These are phyloP conservation scores for Rosa lucieae DNA, from an alignment of 306 rosid species.

Conservation along the genomic window DNA sequence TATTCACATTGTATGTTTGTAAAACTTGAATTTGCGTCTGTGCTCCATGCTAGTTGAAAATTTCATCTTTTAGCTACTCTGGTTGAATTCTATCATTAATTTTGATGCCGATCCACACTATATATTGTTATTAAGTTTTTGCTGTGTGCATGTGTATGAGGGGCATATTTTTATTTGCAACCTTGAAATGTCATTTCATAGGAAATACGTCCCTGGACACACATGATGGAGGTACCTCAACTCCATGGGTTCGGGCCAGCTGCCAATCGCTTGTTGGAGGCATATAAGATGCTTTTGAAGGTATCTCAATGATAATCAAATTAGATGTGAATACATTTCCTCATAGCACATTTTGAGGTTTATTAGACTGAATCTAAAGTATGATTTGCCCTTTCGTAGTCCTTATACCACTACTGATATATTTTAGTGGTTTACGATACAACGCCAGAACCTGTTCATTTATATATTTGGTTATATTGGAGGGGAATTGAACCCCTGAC, in stretches of 20 bases:
- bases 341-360: too few relatives aligned
- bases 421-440: too few relatives aligned
- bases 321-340: too few relatives aligned
- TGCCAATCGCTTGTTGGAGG: constrained; percentile 78
- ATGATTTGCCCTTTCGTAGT: too few relatives aligned
- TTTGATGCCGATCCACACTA: neutral
- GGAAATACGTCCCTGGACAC: constrained; percentile 99
- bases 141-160: neutral
- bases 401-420: too few relatives aligned
- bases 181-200: constrained; percentile 25
- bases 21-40: neutral
- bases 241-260: constrained; percentile 99
- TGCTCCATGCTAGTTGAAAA: neutral
- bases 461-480: too few relatives aligned
- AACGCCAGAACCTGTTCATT: too few relatives aligned
- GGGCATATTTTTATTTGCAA: neutral
- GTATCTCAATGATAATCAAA: too few relatives aligned
- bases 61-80: neutral
- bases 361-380: too few relatives aligned
- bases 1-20: neutral
- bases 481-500: too few relatives aligned
- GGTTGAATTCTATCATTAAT: neutral
- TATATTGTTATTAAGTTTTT: neutral
- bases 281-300: too few relatives aligned
- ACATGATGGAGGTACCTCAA: constrained; percentile 99